Evolutionary conservation across 768 basidiomycete species (phyloP).

Genomic region (Pisolithus albus): DNA sequence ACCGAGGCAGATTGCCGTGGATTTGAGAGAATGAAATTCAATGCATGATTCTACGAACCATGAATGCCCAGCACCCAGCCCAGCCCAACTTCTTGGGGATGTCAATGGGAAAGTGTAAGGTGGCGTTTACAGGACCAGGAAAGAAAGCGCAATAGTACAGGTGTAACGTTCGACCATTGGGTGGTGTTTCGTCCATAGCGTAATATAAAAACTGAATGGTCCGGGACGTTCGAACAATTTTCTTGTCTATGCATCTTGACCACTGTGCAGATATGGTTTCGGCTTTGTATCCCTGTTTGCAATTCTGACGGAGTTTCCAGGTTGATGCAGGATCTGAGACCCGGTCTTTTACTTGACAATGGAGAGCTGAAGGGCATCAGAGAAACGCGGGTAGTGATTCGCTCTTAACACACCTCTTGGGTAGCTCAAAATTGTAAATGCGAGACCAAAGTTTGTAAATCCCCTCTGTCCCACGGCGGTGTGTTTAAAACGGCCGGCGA

Average conservation of each 20-base stretch:
- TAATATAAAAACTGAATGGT: not conserved
- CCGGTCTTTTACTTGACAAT: slow-evolving; percentile 80
- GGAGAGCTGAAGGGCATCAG: slow-evolving; percentile 42
- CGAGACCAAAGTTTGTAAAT: not conserved
- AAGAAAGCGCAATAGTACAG: slow-evolving; percentile 92
- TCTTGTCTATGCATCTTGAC: slow-evolving; percentile 91
- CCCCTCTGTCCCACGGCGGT: too few species aligned
- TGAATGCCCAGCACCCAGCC: slow-evolving; percentile 49
- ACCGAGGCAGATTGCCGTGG: too few species aligned
- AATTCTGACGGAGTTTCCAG: slow-evolving; percentile 45
- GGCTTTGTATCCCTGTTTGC: slow-evolving; percentile 58
- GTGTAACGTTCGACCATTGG: slow-evolving; percentile 76
- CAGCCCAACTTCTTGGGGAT: slow-evolving; percentile 52
- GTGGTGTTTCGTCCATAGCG: slow-evolving; percentile 42
- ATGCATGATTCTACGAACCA: slow-evolving; percentile 89
- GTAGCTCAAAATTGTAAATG: too few species aligned
- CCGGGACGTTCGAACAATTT: slow-evolving; percentile 49
- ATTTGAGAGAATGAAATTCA: too few species aligned
- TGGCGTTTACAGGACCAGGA: slow-evolving; percentile 17
- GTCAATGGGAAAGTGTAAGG: not conserved
- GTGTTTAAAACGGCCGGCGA: too few species aligned
- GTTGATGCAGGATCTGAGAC: slow-evolving; percentile 77
- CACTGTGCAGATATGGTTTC: slow-evolving; percentile 60
- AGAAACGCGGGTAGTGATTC: slow-evolving; percentile 76
- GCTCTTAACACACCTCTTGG: not conserved